These are phyloP conservation scores for Tanozyma kutaoensis DNA, from an alignment of 805 yeast genomes.

Conservation along the genomic window DNA sequence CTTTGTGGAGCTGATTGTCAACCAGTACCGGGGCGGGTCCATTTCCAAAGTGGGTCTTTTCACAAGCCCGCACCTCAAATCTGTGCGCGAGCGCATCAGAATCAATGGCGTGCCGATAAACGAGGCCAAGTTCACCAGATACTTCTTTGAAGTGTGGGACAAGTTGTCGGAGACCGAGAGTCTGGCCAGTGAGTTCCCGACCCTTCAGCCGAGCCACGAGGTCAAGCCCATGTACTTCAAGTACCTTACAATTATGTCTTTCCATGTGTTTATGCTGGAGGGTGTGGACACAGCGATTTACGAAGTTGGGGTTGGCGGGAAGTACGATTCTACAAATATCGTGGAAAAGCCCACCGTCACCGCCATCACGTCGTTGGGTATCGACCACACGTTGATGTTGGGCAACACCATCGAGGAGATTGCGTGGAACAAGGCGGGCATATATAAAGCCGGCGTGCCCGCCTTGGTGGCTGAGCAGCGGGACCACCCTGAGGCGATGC, in stretches of 20 bases:
- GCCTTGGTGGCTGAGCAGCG: slow-evolving; percentile 57
- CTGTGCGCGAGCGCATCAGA: slow-evolving; percentile 84
- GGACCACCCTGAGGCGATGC: slow-evolving; percentile 35
- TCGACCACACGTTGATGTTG: slow-evolving; percentile 79
- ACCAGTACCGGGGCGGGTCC: slow-evolving; percentile 33
- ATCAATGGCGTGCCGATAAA: slow-evolving; percentile 78
- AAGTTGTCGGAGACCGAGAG: slow-evolving; percentile 46
- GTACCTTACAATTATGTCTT: slow-evolving; percentile 76
- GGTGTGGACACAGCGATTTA: slow-evolving; percentile 88
- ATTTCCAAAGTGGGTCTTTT: slow-evolving; percentile 74
- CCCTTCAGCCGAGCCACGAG: slow-evolving; percentile 47
- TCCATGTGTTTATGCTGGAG: slow-evolving; percentile 80
- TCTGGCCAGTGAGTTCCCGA: slow-evolving; percentile 45
- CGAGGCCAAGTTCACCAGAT: slow-evolving; percentile 67
- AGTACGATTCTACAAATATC: slow-evolving; percentile 90
- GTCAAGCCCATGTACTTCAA: slow-evolving; percentile 90
- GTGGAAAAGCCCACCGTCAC: slow-evolving; percentile 69
- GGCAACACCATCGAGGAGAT: slow-evolving; percentile 83
- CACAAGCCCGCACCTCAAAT: slow-evolving; percentile 90
- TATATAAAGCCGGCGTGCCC: slow-evolving; percentile 54
- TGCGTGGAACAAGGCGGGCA: slow-evolving; percentile 96
- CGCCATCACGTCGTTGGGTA: slow-evolving; percentile 78
- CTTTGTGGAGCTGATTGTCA: slow-evolving; percentile 69
- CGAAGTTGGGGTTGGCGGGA: slow-evolving; percentile 99
- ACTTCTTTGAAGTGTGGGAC: slow-evolving; percentile 94